Conservation (phyloP, 2,329 filamentous ascomycete species). For the Cordyceps fumosorosea region DNA sequence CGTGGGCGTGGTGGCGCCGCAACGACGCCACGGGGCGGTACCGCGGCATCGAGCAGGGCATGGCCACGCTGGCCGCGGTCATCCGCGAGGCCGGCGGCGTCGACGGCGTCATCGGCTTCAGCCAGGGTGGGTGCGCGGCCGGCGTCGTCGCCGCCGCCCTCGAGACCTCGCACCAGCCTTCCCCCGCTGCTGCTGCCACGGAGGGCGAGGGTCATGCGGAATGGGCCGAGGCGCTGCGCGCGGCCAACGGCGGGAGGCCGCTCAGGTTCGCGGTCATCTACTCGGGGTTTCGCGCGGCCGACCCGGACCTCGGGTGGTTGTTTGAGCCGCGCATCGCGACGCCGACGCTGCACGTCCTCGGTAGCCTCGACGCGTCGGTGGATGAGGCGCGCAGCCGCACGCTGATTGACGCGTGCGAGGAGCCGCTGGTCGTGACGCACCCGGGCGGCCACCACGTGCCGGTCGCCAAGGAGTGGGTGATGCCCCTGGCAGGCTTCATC, state of each 20-base stretch:
- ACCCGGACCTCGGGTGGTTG: constrained; percentile 51
- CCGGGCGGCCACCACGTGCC: constrained; percentile 90
- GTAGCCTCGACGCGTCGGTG: constrained; percentile 80
- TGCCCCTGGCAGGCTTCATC: constrained; percentile 69
- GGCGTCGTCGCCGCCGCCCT: constrained; percentile 67
- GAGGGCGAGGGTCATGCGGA: too few relatives aligned
- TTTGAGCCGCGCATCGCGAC: constrained; percentile 72
- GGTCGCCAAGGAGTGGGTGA: constrained; percentile 71
- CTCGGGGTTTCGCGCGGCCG: constrained; percentile 65
- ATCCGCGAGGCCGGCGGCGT: constrained; percentile 60
- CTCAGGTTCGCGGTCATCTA: constrained; percentile 71
- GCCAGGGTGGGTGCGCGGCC: constrained; percentile 68
- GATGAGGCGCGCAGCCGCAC: constrained; percentile 65
- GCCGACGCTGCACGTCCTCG: constrained; percentile 74
- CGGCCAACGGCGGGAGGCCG: constrained; percentile 39
- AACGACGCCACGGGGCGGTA: constrained; percentile 61
- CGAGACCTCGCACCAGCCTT: constrained; percentile 38
- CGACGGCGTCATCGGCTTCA: constrained; percentile 77
- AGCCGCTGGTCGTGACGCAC: constrained; percentile 55
- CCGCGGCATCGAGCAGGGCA: constrained; percentile 60
- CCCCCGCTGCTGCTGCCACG: constrained; percentile 23
- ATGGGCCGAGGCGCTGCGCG: constrained; percentile 41
- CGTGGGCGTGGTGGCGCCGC: constrained; percentile 77
- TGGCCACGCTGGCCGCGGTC: constrained; percentile 54
- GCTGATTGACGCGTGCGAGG: constrained; percentile 58